These are phyloP conservation scores for Neofusicoccum umdonicola DNA, from an alignment of 2,329 filamentous ascomycete genomes.

Conservation along the genomic window DNA sequence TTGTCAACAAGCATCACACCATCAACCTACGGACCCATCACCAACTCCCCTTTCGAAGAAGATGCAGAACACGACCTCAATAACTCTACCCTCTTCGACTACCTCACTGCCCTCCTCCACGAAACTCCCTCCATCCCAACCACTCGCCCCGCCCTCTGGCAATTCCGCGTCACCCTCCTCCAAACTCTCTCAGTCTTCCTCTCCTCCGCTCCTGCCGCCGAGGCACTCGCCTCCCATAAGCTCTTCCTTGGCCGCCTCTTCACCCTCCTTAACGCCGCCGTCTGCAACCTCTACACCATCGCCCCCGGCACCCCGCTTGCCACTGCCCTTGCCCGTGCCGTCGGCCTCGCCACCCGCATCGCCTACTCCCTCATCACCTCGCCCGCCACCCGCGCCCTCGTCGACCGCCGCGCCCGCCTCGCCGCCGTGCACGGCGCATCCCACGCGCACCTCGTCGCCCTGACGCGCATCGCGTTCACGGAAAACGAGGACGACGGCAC, in stretches of 20 bases:
- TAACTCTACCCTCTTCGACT: background rate
- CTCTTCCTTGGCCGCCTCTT: constrained; percentile 73
- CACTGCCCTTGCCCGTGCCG: constrained; percentile 44
- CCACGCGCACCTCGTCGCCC: constrained; percentile 77
- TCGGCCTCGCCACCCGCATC: constrained; percentile 61
- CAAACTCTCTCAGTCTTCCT: constrained; percentile 34
- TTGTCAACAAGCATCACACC: constrained; percentile 65
- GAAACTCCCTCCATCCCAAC: background rate
- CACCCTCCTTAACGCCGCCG: constrained; percentile 69
- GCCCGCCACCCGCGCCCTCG: constrained; percentile 47
- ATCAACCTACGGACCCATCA: constrained; percentile 65
- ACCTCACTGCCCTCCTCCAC: background rate
- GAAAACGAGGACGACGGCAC: constrained; percentile 45
- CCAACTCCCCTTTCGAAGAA: constrained; percentile 21
- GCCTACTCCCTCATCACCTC: constrained; percentile 62
- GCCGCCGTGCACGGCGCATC: constrained; percentile 66
- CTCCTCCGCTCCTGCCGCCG: constrained; percentile 58
- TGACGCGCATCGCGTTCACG: constrained; percentile 82
- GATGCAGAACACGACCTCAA: constrained; percentile 27
- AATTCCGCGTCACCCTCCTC: constrained; percentile 42
- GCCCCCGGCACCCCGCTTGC: constrained; percentile 33
- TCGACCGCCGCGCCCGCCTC: constrained; percentile 71
- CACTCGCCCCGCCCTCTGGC: constrained; percentile 33
- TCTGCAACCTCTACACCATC: constrained; percentile 57
- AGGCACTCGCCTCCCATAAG: constrained; percentile 66